These are phyloP conservation scores for Pseudocercospora eumusae DNA, from an alignment of 2,329 filamentous ascomycete genomes.

Conservation along the genomic window DNA sequence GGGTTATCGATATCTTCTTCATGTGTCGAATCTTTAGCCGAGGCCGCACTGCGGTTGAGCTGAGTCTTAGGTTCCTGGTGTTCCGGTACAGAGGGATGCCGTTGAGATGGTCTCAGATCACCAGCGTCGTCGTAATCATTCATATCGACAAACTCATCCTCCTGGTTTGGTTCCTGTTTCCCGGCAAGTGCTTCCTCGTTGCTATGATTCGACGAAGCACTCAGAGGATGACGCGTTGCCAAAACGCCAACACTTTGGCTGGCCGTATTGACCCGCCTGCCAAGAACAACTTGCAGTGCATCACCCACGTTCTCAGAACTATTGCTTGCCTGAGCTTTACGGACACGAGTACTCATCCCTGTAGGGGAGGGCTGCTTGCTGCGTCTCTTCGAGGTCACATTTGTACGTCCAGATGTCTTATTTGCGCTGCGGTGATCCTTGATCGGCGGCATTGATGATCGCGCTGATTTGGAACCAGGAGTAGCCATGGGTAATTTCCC, in stretches of 20 bases:
- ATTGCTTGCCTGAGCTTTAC: constrained; percentile 11
- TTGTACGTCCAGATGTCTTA: not conserved
- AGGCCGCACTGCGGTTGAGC: not conserved
- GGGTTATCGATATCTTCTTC: not conserved
- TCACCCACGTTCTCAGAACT: constrained; percentile 12
- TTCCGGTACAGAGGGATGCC: not conserved
- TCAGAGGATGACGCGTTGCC: not conserved
- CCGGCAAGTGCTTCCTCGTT: not conserved
- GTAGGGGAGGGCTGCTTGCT: not conserved
- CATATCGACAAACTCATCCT: not conserved
- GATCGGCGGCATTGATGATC: constrained; percentile 10
- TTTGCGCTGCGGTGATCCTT: not conserved
- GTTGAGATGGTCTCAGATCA: not conserved
- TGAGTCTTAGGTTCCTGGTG: not conserved
- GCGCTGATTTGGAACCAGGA: not conserved
- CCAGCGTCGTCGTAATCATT: not conserved
- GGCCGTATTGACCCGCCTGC: not conserved
- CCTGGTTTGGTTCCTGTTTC: not conserved
- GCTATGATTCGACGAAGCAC: not conserved
- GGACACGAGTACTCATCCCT: not conserved
- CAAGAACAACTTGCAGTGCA: constrained; percentile 6
- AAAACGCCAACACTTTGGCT: not conserved
- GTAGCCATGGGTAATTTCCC: constrained; percentile 22
- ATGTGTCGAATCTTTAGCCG: not conserved
- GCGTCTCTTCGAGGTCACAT: not conserved